A percentile compares a stretch with the other conserved stretches of the same genome.
phyloP scores from a whole-genome alignment of 129 eudicot species.

The Pseudognaphalium luteoalbum region DNA sequence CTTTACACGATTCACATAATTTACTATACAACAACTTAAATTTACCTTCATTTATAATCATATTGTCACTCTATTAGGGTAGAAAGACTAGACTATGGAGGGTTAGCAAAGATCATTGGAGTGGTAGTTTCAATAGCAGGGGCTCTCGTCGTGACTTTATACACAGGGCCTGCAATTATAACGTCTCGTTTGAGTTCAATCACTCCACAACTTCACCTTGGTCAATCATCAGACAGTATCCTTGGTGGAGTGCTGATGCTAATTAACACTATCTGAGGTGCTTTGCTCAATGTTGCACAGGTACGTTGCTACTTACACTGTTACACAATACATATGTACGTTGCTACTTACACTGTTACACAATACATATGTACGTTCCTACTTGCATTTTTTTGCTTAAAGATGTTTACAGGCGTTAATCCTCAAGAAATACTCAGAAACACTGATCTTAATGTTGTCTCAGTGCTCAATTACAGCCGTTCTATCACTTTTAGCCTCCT shows the following conservation, averaged over 20 bases:
- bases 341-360: not conserved
- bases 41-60: not conserved
- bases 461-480: constrained; percentile 20
- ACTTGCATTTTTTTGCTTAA: not conserved
- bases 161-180: constrained; percentile 42
- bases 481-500: constrained; percentile 26
- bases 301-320: not conserved
- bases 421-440: constrained; percentile 30
- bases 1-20: not conserved
- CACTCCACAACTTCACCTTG: constrained; percentile 13
- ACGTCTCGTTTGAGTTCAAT: constrained; percentile 19
- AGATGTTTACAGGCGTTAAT: constrained; percentile 18
- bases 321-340: not conserved
- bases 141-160: constrained; percentile 42
- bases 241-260: constrained; percentile 46
- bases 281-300: constrained; percentile 42
- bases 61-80: constrained; percentile 44
- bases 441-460: constrained; percentile 28
- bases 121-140: constrained; percentile 38
- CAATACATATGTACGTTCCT: not conserved
- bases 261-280: constrained; percentile 30
- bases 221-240: constrained; percentile 29
- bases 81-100: constrained; percentile 52
- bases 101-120: constrained; percentile 44
- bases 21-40: not conserved